phyloP scores from a whole-genome alignment of 495 filamentous ascomycete genomes.

The Hypoxylon rickii region DNA sequence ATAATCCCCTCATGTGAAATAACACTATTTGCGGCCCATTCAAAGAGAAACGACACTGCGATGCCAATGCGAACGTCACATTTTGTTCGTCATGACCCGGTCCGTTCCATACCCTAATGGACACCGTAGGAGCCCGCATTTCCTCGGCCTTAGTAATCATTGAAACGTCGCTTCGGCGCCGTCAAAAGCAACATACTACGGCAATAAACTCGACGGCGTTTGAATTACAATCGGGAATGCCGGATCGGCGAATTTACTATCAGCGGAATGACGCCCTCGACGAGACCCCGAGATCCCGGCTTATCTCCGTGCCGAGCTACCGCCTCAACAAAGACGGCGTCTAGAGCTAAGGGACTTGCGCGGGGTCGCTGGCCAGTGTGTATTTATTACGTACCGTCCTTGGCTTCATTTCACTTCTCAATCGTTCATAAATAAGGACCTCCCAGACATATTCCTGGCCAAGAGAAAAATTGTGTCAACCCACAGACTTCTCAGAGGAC shows the following conservation, averaged over 20 bases:
- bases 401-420: too few relatives aligned
- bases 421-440: too few relatives aligned
- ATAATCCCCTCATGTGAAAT: too few relatives aligned
- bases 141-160: constrained; percentile 14
- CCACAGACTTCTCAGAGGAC: constrained; percentile 4
- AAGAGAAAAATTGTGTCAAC: not conserved
- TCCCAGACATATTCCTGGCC: not conserved
- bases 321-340: constrained; percentile 17
- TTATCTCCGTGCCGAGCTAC: constrained; percentile 35
- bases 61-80: too few relatives aligned
- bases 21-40: too few relatives aligned
- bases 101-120: too few relatives aligned
- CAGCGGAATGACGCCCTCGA: constrained; percentile 12
- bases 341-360: constrained; percentile 27
- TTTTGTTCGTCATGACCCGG: too few relatives aligned
- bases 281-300: constrained; percentile 38
- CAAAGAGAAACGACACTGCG: too few relatives aligned
- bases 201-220: constrained; percentile 14
- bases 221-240: constrained; percentile 19
- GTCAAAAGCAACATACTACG: not conserved
- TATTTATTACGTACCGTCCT: constrained; percentile 23
- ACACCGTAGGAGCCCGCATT: not conserved
- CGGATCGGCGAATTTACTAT: constrained; percentile 29
- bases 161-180: constrained; percentile 4
- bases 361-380: constrained; percentile 25